Conservation (phyloP, 352 stramenopile species). For the Saprolegnia diclina region DNA sequence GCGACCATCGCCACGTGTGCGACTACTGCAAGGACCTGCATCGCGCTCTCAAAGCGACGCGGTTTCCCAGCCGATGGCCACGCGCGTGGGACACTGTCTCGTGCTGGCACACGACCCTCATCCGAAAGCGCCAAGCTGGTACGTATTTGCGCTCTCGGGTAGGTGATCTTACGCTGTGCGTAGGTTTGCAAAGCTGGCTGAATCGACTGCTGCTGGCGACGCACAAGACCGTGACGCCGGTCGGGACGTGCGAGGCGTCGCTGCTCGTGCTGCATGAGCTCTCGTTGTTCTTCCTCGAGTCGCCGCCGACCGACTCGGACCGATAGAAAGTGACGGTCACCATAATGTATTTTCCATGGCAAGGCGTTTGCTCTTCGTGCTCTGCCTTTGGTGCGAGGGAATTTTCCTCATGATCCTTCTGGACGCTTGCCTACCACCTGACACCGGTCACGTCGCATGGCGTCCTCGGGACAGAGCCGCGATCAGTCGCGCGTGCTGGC, state of each 20-base stretch:
- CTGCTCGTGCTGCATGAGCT: neutral
- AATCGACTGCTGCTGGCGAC: slow-evolving; percentile 19
- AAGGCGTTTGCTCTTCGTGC: no score
- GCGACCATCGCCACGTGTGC: neutral
- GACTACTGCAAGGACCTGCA: slow-evolving; percentile 16
- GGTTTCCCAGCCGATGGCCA: slow-evolving; percentile 23
- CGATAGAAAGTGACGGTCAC: neutral
- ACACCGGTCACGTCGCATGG: no score
- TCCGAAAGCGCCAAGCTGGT: slow-evolving; percentile 7
- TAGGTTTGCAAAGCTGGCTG: slow-evolving; percentile 21
- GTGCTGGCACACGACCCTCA: neutral
- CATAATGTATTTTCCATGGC: no score
- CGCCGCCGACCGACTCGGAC: neutral
- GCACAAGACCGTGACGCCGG: neutral
- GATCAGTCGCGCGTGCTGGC: no score
- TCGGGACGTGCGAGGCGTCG: neutral
- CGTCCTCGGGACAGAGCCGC: no score
- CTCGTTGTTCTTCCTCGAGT: neutral
- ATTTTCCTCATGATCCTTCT: no score
- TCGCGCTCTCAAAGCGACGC: neutral
- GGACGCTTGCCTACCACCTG: no score
- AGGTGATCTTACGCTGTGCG: neutral
- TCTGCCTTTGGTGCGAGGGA: no score
- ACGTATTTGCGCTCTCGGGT: neutral
- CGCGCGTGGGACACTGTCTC: neutral